Conservation (phyloP, 2,329 filamentous ascomycete species). For the Epichloe sylvatica region DNA sequence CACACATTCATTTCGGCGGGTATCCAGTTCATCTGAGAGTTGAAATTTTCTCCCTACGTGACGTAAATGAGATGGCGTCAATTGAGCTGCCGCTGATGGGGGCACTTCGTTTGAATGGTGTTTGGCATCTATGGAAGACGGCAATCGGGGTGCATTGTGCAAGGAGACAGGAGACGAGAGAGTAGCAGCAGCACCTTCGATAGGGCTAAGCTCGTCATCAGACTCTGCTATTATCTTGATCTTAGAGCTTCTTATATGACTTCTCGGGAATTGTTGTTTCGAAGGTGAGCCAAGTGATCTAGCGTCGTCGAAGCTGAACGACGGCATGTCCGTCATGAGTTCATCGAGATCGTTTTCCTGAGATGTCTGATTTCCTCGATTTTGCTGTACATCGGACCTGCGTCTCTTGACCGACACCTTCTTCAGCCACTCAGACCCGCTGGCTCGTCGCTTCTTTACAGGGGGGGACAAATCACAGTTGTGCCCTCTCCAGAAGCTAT, state of each 20-base stretch:
- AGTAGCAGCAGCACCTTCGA: constrained; percentile 9
- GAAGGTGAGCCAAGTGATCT: constrained; percentile 2
- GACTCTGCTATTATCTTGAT: neutral
- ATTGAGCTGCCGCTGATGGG: constrained; percentile 1
- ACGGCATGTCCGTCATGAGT: constrained; percentile 2
- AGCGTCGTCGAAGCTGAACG: constrained; percentile 3
- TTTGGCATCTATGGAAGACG: neutral
- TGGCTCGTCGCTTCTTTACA: constrained; percentile 15
- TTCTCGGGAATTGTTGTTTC: constrained; percentile 8
- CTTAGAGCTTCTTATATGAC: neutral
- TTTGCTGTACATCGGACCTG: constrained; percentile 7
- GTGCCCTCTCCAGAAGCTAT: constrained; percentile 11
- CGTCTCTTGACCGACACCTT: constrained; percentile 17
- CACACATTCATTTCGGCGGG: neutral
- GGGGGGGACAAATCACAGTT: constrained; percentile 4
- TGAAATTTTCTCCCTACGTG: neutral
- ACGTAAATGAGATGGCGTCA: neutral
- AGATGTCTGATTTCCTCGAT: neutral
- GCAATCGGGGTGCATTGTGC: constrained; percentile 1
- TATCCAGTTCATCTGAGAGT: neutral
- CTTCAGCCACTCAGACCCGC: constrained; percentile 20
- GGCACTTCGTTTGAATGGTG: neutral
- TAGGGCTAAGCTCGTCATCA: constrained; percentile 8
- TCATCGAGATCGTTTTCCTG: constrained; percentile 8
- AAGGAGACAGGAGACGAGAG: constrained; percentile 17